phyloP scores from a whole-genome alignment of 345 rosid genomes.

The Syzygium aromaticum region DNA sequence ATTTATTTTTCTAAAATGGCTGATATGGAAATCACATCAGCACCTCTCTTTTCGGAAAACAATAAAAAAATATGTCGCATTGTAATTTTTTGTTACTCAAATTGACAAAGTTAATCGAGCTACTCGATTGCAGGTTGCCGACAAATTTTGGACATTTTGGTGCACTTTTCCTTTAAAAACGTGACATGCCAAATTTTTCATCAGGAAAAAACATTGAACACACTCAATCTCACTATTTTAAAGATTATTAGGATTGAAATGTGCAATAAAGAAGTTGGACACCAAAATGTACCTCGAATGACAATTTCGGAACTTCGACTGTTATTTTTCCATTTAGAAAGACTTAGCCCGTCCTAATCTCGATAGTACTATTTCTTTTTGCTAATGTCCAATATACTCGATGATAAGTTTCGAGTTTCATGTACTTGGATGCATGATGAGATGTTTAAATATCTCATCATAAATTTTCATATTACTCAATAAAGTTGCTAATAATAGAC shows the following conservation, averaged over 20 bases:
- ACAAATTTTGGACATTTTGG: not conserved
- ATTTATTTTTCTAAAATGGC: not conserved
- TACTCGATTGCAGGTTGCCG: fast-evolving
- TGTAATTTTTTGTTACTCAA: not conserved
- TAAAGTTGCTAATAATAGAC: not conserved
- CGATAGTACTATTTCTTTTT: not conserved
- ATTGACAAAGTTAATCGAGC: not conserved
- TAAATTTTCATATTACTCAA: not conserved
- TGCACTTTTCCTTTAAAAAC: not conserved
- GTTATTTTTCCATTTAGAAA: not conserved
- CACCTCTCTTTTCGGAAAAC: not conserved
- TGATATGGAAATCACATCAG: not conserved
- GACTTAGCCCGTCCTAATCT: not conserved
- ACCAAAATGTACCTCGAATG: not conserved
- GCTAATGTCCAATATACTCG: not conserved
- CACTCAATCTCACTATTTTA: not conserved
- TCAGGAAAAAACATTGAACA: not conserved
- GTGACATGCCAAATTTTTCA: not conserved
- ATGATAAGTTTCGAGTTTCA: not conserved
- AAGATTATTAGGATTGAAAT: not conserved
- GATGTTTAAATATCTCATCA: not conserved
- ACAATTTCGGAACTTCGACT: not conserved
- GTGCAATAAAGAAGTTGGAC: not conserved
- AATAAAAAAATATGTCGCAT: not conserved
- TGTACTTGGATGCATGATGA: not conserved